Evolutionary conservation across 495 filamentous ascomycete genomes (phyloP).

Genomic region (Podospora bellae-mahoneyi): DNA sequence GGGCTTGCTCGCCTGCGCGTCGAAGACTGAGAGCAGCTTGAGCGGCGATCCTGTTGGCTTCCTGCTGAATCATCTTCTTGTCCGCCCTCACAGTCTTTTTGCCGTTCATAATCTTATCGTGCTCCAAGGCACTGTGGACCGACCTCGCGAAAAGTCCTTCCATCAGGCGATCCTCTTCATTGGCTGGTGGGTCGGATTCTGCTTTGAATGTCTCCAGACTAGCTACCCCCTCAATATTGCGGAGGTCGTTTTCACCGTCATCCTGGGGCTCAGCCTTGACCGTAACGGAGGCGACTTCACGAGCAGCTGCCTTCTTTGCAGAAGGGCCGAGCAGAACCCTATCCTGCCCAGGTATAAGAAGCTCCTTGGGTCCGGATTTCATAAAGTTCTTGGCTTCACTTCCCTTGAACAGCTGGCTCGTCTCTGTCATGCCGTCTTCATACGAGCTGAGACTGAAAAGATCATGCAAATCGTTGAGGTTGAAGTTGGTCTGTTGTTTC

Average conservation of each 20-base stretch:
- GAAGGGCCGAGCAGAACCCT: slow-evolving; percentile 3
- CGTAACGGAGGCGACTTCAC: background rate
- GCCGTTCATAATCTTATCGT: slow-evolving; percentile 76
- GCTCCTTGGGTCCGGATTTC: slow-evolving; percentile 39
- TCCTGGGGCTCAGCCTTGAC: slow-evolving; percentile 32
- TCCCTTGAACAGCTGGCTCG: slow-evolving; percentile 76
- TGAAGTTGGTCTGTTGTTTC: slow-evolving; percentile 81
- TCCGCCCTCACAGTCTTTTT: slow-evolving; percentile 61
- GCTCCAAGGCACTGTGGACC: slow-evolving; percentile 80
- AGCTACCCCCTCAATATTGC: slow-evolving; percentile 40
- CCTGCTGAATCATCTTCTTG: slow-evolving; percentile 68
- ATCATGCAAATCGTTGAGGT: slow-evolving; percentile 81
- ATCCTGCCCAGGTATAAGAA: slow-evolving; percentile 24
- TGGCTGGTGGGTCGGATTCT: slow-evolving; percentile 20
- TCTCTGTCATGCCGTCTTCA: slow-evolving; percentile 71
- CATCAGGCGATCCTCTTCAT: slow-evolving; percentile 67
- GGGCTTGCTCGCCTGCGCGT: slow-evolving; percentile 66
- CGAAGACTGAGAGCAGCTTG: slow-evolving; percentile 71
- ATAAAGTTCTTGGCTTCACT: slow-evolving; percentile 64
- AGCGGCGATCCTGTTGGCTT: slow-evolving; percentile 75
- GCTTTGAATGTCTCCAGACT: slow-evolving; percentile 31
- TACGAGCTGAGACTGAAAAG: slow-evolving; percentile 77
- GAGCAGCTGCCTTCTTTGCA: background rate
- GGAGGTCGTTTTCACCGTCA: slow-evolving; percentile 29
- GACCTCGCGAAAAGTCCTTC: slow-evolving; percentile 81